A percentile compares a stretch with the other conserved stretches of the same genome.
phyloP scores from a whole-genome alignment of 495 filamentous ascomycete species.

The Aspergillus mulundensis region DNA sequence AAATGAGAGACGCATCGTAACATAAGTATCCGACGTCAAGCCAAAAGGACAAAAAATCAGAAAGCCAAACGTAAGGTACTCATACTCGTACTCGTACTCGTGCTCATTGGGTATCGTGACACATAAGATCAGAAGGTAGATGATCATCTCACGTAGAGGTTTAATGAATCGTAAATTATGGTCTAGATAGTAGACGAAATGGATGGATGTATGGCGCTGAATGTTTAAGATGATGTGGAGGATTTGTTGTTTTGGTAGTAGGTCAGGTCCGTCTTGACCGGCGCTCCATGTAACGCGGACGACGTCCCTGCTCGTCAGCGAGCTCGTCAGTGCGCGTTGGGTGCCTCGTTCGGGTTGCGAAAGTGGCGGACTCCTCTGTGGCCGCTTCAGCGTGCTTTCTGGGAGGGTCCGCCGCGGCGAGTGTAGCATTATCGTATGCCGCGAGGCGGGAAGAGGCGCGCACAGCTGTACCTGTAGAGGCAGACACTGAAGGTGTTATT shows the following conservation, averaged over 20 bases:
- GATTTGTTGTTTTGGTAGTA: neutral
- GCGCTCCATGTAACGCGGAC: constrained; percentile 39
- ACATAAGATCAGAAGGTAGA: constrained; percentile 5
- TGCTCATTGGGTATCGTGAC: constrained; percentile 22
- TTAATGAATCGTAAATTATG: neutral
- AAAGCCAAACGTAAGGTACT: neutral
- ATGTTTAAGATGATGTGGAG: neutral
- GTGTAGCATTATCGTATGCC: constrained; percentile 2
- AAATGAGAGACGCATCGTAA: neutral
- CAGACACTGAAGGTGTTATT: neutral
- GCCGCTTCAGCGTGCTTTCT: neutral
- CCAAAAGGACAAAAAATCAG: neutral
- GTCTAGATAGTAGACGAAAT: neutral
- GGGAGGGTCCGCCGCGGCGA: neutral
- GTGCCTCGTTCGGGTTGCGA: constrained; percentile 15
- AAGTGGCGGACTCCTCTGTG: constrained; percentile 20
- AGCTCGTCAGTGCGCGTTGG: constrained; percentile 16
- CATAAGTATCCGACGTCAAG: neutral
- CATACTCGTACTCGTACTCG: neutral
- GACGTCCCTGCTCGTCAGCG: constrained; percentile 21
- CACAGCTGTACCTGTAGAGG: neutral
- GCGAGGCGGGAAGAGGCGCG: constrained; percentile 9
- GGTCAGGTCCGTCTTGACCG: constrained; percentile 28
- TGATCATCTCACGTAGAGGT: neutral
- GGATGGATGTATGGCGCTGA: neutral